Base-by-base conservation (phyloP, 192 early-diverging fungal genomes). In the Umbelopsis isabellina region DNA sequence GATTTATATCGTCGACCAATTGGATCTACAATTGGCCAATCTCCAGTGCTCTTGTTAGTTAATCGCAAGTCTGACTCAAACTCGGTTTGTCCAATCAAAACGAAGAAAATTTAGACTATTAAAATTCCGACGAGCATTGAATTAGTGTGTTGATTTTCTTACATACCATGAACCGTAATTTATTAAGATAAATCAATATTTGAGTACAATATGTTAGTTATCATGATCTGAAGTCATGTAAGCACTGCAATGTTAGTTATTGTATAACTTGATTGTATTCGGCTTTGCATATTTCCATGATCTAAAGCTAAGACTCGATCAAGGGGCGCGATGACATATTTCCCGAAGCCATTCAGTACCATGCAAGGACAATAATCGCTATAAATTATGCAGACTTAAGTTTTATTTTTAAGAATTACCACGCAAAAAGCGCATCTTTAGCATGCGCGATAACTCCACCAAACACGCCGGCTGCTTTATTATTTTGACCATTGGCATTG, bases 1-100 rank as follows among this genome's bases (percentile, higher is more conserved):
- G 10, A 9, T 61, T 61, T 61, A 61, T 61, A 61, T 22, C 25
- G 27, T 35, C 18, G 0, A 22, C 27, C 55, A 25, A 27, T 61
- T 16, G 4, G 55, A 61, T 61, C 55, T 61, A 61, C 55, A 25
- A 22, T 61, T 33, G 16, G 55, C 55, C 55, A 61, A 61, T 61
- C 55, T 61, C 33, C 27, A 61, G 27, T 7, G 25, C 55, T 2
- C 12, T 13, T 11, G 55, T 25, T n/a, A 12, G 33, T 33, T 1
- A n/a, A 25, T 61, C 27, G 55, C 55, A 61, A 61, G 55, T 61
- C 55, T 61, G 55, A 61, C 55, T 61, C 55, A 61, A 61, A 35
- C n/a, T 53, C 21, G 12, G n/a, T 25, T 23, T 27, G 55, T 27
- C 55, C 55, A 61, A 61, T 61, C 55, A 61, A 8, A 35, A 35